A percentile compares a stretch with the other conserved stretches of the same genome.
Conservation (phyloP, 2,329 filamentous ascomycete genomes). For the Colletotrichum lindemuthianum region DNA sequence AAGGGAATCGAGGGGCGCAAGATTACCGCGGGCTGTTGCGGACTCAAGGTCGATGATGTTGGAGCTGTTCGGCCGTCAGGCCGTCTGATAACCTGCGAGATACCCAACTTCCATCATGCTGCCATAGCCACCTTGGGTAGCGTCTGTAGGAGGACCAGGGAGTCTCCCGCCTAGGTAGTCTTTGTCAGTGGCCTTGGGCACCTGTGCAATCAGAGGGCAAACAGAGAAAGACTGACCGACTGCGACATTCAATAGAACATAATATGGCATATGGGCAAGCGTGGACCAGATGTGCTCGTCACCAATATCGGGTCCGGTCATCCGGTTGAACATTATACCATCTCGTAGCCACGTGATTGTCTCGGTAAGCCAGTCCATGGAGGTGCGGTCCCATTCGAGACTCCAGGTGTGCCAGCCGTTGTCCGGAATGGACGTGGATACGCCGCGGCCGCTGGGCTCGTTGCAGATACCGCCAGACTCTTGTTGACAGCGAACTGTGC, state of each 20-base stretch:
- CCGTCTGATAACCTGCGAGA: conserved; percentile 52
- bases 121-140: conserved; percentile 57
- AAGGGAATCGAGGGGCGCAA: too few relatives aligned
- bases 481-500: conserved; percentile 62
- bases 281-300: conserved; percentile 59
- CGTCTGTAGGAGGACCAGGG: conserved; percentile 58
- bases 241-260: conserved; percentile 65
- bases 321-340: conserved; percentile 52
- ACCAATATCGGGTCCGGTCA: conserved; percentile 56
- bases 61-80: background rate
- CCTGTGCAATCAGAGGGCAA: background rate
- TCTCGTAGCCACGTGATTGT: conserved; percentile 63
- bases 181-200: background rate
- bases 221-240: conserved; percentile 54
- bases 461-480: conserved; percentile 58
- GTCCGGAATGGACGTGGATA: conserved; percentile 48
- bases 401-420: conserved; percentile 60
- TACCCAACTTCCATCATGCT: conserved; percentile 64
- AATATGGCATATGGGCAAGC: conserved; percentile 61
- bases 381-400: conserved; percentile 60
- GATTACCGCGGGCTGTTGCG: too few relatives aligned
- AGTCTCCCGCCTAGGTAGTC: conserved; percentile 18
- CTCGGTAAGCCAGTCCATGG: conserved; percentile 56
- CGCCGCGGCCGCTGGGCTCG: conserved; percentile 57
- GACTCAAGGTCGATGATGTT: background rate